Evolutionary conservation across 1,284 basidiomycete species (phyloP).

Genomic region (Meripilus lineatus): DNA sequence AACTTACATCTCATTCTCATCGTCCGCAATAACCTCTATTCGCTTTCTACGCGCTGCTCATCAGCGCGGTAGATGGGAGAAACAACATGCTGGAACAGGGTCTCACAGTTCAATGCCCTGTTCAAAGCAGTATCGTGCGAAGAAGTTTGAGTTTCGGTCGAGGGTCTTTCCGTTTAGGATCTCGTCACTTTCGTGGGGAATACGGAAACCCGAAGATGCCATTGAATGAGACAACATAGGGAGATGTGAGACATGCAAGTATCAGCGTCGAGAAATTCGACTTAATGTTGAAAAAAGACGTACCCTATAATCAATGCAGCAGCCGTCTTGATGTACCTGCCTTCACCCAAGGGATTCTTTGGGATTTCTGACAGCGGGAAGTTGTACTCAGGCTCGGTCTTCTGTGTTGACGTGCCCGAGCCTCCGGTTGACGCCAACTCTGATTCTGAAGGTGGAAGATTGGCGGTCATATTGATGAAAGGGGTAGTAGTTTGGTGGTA

Average conservation of each 20-base stretch:
- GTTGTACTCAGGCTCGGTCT: conserved; percentile 18
- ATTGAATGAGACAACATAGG: too few relatives aligned
- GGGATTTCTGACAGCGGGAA: conserved; percentile 57
- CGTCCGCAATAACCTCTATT: conserved; percentile 90
- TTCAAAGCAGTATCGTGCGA: conserved; percentile 85
- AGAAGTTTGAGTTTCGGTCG: conserved; percentile 83
- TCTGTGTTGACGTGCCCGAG: neutral
- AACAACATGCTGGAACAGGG: neutral
- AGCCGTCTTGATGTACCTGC: conserved; percentile 64
- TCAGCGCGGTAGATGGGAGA: neutral
- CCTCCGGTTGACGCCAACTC: neutral
- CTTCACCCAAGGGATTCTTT: conserved; percentile 61
- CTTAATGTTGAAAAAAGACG: conserved; percentile 15
- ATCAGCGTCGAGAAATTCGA: neutral
- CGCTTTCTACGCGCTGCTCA: conserved; percentile 71
- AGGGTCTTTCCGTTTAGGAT: conserved; percentile 85
- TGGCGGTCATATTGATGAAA: neutral
- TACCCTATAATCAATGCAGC: conserved; percentile 75
- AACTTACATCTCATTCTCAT: conserved; percentile 82
- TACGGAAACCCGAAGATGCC: too few relatives aligned
- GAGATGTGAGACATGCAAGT: too few relatives aligned
- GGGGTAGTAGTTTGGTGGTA: too few relatives aligned
- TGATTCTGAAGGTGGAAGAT: neutral
- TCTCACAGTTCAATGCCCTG: conserved; percentile 81
- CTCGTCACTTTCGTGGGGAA: too few relatives aligned